These are phyloP conservation scores for Arthroderma sp. DNA, from an alignment of 2,329 filamentous ascomycete genomes.

Conservation along the genomic window DNA sequence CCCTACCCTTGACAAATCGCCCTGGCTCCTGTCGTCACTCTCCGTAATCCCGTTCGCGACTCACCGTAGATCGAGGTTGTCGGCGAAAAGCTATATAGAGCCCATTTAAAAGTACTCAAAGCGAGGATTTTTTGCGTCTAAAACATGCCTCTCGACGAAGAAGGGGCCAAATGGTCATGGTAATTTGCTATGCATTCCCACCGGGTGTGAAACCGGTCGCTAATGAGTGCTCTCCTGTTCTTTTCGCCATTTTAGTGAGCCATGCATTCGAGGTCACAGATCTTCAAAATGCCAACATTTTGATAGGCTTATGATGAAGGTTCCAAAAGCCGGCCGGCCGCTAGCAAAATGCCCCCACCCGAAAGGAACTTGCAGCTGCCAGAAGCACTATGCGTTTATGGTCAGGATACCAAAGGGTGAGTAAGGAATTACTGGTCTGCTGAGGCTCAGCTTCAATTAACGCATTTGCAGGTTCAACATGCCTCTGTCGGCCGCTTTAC, in stretches of 20 bases:
- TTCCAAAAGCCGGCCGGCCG: conserved; percentile 36
- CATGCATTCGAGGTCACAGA: conserved; percentile 36
- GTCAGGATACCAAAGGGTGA: conserved; percentile 32
- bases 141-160: conserved; percentile 32
- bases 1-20: too few species aligned
- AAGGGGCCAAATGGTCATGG: conserved; percentile 35
- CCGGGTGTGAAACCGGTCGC: neutral
- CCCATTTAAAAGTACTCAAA: too few species aligned
- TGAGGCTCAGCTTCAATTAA: conserved; percentile 7
- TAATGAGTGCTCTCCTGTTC: neutral
- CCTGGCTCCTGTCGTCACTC: too few species aligned
- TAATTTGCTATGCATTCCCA: conserved; percentile 13
- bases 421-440: conserved; percentile 2
- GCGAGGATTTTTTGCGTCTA: too few species aligned
- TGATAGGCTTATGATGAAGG: conserved; percentile 37
- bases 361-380: conserved; percentile 29
- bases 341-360: conserved; percentile 36
- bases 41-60: too few species aligned
- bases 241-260: conserved; percentile 23
- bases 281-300: conserved; percentile 38
- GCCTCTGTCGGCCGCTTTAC: conserved; percentile 30
- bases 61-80: too few species aligned
- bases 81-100: too few species aligned
- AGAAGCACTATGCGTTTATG: conserved; percentile 32
- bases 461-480: conserved; percentile 22